Conservation (phyloP, 495 filamentous ascomycete genomes). For the Annulohypoxylon maeteangense region DNA sequence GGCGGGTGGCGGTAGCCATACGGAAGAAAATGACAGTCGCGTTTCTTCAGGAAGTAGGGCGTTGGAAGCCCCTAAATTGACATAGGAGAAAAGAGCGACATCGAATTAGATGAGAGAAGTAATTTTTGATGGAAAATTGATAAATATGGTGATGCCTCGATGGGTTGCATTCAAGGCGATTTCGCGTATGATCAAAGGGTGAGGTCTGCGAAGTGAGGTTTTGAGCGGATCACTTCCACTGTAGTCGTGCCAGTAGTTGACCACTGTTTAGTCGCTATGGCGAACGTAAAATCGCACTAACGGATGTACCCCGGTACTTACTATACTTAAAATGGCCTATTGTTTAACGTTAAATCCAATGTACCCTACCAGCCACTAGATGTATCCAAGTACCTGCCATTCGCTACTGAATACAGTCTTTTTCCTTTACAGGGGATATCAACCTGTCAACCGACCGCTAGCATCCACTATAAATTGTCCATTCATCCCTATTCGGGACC, state of each 20-base stretch:
- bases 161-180: constrained; percentile 53
- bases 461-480: constrained; percentile 1
- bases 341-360: neutral
- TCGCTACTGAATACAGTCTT: neutral
- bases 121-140: constrained; percentile 47
- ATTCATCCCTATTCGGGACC: neutral
- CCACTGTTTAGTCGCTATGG: neutral
- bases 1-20: constrained; percentile 58
- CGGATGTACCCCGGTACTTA: neutral
- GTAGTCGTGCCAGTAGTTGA: neutral
- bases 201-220: constrained; percentile 55
- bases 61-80: constrained; percentile 50
- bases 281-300: neutral
- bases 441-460: neutral
- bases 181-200: constrained; percentile 57
- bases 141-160: constrained; percentile 53
- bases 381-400: neutral
- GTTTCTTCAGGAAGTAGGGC: constrained; percentile 54
- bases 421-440: neutral
- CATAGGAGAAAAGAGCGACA: constrained; percentile 53
- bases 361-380: neutral
- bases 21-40: constrained; percentile 58
- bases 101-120: constrained; percentile 53
- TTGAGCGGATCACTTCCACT: constrained; percentile 45
- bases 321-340: neutral